A percentile compares a stretch with the other conserved stretches of the same genome.
phyloP scores from a whole-genome alignment of 73 alveolate species.

The Stentor coeruleus region DNA sequence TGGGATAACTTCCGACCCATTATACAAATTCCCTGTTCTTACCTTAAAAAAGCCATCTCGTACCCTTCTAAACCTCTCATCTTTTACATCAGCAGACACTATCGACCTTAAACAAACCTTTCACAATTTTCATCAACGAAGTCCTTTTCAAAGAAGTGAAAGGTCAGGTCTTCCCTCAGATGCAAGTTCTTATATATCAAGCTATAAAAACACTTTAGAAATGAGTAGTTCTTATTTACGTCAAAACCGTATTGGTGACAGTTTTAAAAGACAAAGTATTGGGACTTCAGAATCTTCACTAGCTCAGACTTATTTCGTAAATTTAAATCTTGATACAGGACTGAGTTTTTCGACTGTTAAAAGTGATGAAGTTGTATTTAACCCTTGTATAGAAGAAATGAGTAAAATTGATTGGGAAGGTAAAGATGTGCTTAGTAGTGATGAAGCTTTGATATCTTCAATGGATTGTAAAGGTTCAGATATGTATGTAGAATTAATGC shows the following conservation, averaged over 20 bases:
- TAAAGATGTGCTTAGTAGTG: not conserved
- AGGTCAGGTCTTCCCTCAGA: not conserved
- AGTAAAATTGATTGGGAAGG: not conserved
- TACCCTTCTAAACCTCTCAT: not conserved
- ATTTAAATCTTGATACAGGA: not conserved
- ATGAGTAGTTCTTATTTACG: not conserved
- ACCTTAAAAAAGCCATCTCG: not conserved
- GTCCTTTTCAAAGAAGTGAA: slow-evolving; percentile 23
- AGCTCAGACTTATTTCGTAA: too few species aligned
- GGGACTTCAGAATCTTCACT: not conserved
- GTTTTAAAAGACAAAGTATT: not conserved
- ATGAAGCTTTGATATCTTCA: not conserved
- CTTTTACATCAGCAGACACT: not conserved
- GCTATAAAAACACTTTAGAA: not conserved
- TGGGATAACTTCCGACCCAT: slow-evolving; percentile 5
- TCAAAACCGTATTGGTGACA: not conserved
- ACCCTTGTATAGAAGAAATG: not conserved
- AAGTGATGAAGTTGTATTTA: not conserved
- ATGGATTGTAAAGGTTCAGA: not conserved
- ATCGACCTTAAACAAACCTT: not conserved
- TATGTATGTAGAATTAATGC: not conserved
- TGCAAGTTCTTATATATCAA: not conserved
- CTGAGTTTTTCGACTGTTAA: not conserved
- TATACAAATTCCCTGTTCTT: not conserved
- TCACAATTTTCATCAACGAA: not conserved